Percentiles rank a stretch among this genome's conserved stretches.
Conservation (phyloP, 192 early-diverging fungal species). For the Coemansia sp. region DNA sequence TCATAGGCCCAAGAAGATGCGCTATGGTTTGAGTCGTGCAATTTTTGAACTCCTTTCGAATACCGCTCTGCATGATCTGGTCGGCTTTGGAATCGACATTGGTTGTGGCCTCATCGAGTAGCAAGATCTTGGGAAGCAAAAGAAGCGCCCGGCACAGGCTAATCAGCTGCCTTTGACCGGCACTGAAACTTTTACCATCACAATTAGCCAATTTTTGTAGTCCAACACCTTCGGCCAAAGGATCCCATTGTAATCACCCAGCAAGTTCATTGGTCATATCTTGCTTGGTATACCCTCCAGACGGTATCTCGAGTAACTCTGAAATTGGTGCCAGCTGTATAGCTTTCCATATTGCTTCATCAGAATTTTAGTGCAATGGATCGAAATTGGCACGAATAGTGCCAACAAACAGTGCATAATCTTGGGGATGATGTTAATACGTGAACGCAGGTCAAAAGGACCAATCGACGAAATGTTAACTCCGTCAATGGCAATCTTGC, state of each 20-base stretch:
- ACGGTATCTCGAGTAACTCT: constrained; percentile 40
- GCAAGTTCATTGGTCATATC: neutral
- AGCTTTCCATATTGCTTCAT: constrained; percentile 65
- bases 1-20: constrained; percentile 67
- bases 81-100: constrained; percentile 59
- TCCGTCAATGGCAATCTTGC: constrained; percentile 63
- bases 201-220: constrained; percentile 15
- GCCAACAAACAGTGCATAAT: constrained; percentile 67
- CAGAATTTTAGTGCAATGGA: constrained; percentile 54
- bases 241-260: neutral
- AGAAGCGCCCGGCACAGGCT: constrained; percentile 62
- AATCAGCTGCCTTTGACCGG: constrained; percentile 69
- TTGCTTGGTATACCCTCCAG: constrained; percentile 1
- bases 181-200: constrained; percentile 68
- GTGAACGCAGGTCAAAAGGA: constrained; percentile 60
- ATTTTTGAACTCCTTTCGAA: constrained; percentile 40
- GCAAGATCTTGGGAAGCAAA: constrained; percentile 65
- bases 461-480: constrained; percentile 58
- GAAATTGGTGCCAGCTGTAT: constrained; percentile 49
- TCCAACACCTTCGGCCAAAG: constrained; percentile 11
- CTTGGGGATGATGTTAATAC: constrained; percentile 66
- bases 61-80: constrained; percentile 62
- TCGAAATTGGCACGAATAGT: constrained; percentile 72
- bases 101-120: constrained; percentile 79
- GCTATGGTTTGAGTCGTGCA: constrained; percentile 63